Base-by-base conservation (phyloP, 352 stramenopile species). In the Globisporangium canariense region DNA sequence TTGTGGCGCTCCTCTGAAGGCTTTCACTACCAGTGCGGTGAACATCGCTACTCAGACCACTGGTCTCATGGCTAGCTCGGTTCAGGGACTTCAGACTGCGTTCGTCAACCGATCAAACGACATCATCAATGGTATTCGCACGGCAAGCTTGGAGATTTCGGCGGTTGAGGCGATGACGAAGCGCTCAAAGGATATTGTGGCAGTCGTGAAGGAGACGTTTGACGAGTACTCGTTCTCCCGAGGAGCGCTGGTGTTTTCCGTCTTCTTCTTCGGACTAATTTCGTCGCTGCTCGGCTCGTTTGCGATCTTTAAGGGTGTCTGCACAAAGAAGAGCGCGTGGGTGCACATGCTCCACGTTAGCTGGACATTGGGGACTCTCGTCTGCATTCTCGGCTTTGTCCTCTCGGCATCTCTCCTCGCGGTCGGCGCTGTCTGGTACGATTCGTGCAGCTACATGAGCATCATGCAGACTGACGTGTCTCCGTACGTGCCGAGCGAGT, bases 371-470 rank as follows among this genome's bases (percentile, higher is more conserved):
- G 77, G 76, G 1, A 76, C 88, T 56, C 75, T 93, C 0, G 83
- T 93, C 16, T 91, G 82, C 62, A 87, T 93, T 40, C 49, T 93
- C n/a, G 83, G 82, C 16, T 94, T 94, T 52, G 81, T 93, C 7
- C 63, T 93, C 3, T 81, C 83, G 1, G 75, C 83, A 6, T 89
- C 80, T 1, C 67, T 94, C 14, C 77, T 94, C 11, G 86, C 86
- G 2, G 82, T 94, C 25, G 81, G 77, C 16, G 86, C 83, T 43
- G 70, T 94, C 40, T 94, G 82, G 82, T 92, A 82, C 61, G 86
- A 94, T 51, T 79, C 77, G 16, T 94, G 86, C 71, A 84, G 85
- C 54, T 93, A 94, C 66, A 86, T 94, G 77, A 88, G 83, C 62
- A 76, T 93, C n/a, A 38, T 93, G 18, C 82, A 91, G 62, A 69